Percentiles rank a stretch among this genome's conserved stretches.
Conservation (phyloP, 2,329 filamentous ascomycete species). For the Neonectria coccinea region DNA sequence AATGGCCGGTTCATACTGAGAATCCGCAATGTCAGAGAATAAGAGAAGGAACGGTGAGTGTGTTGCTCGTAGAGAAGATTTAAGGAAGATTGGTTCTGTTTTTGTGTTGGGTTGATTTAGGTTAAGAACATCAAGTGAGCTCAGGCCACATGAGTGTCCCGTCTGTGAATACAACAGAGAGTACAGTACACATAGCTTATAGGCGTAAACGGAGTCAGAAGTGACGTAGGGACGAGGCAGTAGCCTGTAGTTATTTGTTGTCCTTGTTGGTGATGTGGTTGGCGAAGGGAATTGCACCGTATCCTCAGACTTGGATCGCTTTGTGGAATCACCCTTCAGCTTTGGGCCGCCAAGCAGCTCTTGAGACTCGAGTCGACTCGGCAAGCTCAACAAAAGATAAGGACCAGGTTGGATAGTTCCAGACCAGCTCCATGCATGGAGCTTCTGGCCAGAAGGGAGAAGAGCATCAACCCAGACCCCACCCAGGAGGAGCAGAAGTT, state of each 20-base stretch:
- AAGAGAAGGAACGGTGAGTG: neutral
- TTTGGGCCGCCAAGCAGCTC: conserved; percentile 1
- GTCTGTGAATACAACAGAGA: neutral
- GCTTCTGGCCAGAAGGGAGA: conserved; percentile 4
- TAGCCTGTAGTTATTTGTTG: neutral
- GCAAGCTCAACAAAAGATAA: conserved; percentile 30
- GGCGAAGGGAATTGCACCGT: neutral
- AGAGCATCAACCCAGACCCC: conserved; percentile 4
- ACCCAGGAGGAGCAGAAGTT: conserved; percentile 2
- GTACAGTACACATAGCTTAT: neutral
- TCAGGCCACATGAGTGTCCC: neutral
- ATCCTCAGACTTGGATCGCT: neutral
- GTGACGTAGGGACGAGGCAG: neutral
- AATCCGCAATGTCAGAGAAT: neutral
- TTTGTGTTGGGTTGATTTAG: neutral
- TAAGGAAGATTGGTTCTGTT: neutral
- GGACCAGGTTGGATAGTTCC: conserved; percentile 5
- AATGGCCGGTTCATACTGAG: conserved; percentile 2
- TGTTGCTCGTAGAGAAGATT: too few relatives aligned
- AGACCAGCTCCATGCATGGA: conserved; percentile 14
- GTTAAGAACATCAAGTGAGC: too few relatives aligned
- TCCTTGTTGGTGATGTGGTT: neutral
- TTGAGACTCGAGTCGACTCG: neutral
- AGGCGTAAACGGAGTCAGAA: neutral
- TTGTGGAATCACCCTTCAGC: neutral